Evolutionary conservation across 768 basidiomycete species (phyloP), one percentile per base, ranked within the genome.

Genomic region (Pilatotrama ljubarskyi): DNA sequence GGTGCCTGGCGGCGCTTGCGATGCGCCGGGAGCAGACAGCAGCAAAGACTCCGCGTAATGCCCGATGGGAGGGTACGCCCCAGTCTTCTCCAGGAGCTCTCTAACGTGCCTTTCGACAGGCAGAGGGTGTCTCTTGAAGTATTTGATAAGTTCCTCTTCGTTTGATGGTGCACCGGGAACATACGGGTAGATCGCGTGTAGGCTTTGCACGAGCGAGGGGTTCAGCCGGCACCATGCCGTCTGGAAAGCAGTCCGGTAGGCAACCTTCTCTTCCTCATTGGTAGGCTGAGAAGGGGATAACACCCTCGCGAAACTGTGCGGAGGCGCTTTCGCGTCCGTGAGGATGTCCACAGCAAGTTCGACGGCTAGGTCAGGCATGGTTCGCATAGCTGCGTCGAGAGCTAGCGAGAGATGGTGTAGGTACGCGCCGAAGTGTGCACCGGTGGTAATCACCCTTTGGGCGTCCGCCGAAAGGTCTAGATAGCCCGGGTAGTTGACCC

Each of bases 341-440:
- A 62, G 43, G 22, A 62, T 62, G 35, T 57, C 49, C 3, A 36
- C 14, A 1, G 61, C 61, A 18, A 62, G 50, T 26, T 62, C 55
- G 17, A 46, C 36, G 9, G 55, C 61, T 3, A 62, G 43, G 1
- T 51, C 54, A 14, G 54, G 60, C 2, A 44, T 51, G 20, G 38
- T 42, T 9, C 53, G 51, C 32, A 61, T 24, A 3, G 47, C 59
- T 3, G 18, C 10, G 35, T 61, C 50, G 1, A 52, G 26, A 10
- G 55, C 61, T 0, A 38, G 24, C 24, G 50, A 44, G 17, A 62
- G 50, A 11, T 13, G 35, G 9, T 11, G 6, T 24, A 43, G 15
- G 44, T 62, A 62, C 36, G n/a, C 13, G 14, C 44, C 50, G 55
- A 36, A 56, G 15, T 47, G 44, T 2, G 22, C 9, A 6, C 49